phyloP scores from a whole-genome alignment of 176 grass and related monocot species.

The Hyparrhenia diplandra region DNA sequence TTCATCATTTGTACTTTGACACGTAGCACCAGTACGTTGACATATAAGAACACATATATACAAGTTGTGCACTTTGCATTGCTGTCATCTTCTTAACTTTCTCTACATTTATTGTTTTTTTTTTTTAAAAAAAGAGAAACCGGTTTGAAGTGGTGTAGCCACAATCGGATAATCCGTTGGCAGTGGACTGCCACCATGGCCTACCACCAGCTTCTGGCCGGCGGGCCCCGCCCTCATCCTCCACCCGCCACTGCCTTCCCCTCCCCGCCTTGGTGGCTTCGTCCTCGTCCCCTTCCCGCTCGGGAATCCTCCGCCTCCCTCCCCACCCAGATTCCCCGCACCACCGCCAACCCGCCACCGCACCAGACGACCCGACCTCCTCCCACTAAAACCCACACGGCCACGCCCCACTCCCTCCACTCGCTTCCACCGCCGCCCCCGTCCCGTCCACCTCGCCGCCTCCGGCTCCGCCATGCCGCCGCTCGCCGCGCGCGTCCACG shows the following conservation, averaged over 20 bases:
- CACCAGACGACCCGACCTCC: not conserved
- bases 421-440: not conserved
- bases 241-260: not conserved
- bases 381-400: not conserved
- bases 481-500: not conserved
- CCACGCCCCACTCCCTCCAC: not conserved
- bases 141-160: not conserved
- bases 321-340: conserved; percentile 23
- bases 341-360: not conserved
- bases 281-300: conserved; percentile 22
- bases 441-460: not conserved
- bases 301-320: conserved; percentile 11
- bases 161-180: not conserved
- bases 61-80: not conserved
- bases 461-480: not conserved
- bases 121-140: too few relatives aligned
- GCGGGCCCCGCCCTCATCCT: not conserved
- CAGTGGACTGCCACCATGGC: too few relatives aligned
- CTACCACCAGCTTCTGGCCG: not conserved
- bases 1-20: too few relatives aligned
- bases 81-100: not conserved
- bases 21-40: too few relatives aligned
- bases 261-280: not conserved
- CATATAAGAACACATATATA: too few relatives aligned
- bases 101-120: too few relatives aligned